Evolutionary conservation across 192 early-diverging fungal species (phyloP), one percentile per base, ranked within the genome.

Genomic region (Coemansia sp.): DNA sequence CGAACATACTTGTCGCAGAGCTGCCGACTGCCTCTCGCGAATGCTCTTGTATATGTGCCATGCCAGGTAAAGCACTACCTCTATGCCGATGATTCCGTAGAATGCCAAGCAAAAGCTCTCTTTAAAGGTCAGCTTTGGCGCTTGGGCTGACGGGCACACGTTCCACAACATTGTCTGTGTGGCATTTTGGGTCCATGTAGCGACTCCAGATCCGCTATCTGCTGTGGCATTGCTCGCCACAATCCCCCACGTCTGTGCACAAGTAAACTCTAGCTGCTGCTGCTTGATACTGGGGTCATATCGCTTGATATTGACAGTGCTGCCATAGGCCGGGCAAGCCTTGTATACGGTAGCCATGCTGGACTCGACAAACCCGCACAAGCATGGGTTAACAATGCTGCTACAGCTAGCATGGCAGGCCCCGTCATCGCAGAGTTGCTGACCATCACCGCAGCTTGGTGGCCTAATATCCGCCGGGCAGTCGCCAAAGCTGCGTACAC

Each of bases 61-160:
- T 2, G 76, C 24, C 39, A 71, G 40, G 45, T 85, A 70, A 11
- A 85, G 63, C 13, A 71, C 53, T 14, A 86, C 59, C 48, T 87
- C 79, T 14, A 72, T 67, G 9, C 70, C 78, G 3, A 84, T 43
- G 20, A 85, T 76, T 6, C 46, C 60, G 76, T 85, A 87, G 26
- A 89, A 84, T 1, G 81, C 69, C 20, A 87, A 38, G 77, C 84
- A 89, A 63, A 83, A 85, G 45, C 68, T 77, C 51, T 87, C 86
- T 6, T 35, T 69, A 43, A 74, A 89, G 1, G 82, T 80, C 37
- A 89, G 70, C 9, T 39, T 56, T 9, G 79, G 74, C 23, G 73
- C 74, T 14, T 79, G 79, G 3, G 79, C 48, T 37, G 70, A 69
- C 18, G 86, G 86, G 63, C 86, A 87, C 31, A 60, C 61, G 8